Conservation (phyloP, 352 stramenopile species). For the Phytophthora fragariaefolia region DNA sequence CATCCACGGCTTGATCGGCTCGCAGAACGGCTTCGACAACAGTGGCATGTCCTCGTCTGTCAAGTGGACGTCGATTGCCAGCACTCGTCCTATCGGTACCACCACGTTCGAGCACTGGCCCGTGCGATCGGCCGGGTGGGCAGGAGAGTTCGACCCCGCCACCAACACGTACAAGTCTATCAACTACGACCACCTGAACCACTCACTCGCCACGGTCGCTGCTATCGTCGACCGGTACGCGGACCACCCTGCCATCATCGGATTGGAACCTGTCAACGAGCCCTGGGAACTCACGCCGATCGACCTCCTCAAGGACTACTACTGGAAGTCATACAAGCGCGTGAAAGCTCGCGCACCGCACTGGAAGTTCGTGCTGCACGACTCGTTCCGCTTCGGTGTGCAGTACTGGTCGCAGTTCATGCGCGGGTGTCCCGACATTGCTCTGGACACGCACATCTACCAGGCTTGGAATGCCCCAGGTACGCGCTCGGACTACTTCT, state of each 20-base stretch:
- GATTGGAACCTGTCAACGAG: conserved; percentile 95
- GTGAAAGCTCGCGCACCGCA: conserved; percentile 91
- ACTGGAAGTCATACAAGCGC: conserved; percentile 96
- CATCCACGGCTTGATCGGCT: conserved; percentile 92
- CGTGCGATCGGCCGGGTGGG: conserved; percentile 91
- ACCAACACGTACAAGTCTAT: conserved; percentile 91
- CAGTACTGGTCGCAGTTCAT: conserved; percentile 80
- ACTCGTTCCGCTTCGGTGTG: conserved; percentile 94
- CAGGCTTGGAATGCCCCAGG: conserved; percentile 85
- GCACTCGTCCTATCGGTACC: conserved; percentile 75
- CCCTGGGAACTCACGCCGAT: conserved; percentile 96
- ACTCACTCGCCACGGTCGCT: conserved; percentile 89
- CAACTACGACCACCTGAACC: conserved; percentile 93
- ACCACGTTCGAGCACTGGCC: conserved; percentile 94
- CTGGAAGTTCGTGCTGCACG: conserved; percentile 97
- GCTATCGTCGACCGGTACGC: conserved; percentile 90
- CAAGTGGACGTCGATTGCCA: conserved; percentile 88
- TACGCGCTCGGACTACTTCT: conserved; percentile 85
- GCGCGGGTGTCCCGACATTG: conserved; percentile 90
- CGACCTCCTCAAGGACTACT: conserved; percentile 93
- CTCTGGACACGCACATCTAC: conserved; percentile 97
- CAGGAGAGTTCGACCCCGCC: conserved; percentile 87
- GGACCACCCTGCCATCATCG: conserved; percentile 89
- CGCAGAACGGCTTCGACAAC: conserved; percentile 97
- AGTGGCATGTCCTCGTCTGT: conserved; percentile 88